Evolutionary conservation across 176 grass and related monocot species (phyloP).

Genomic region (Thalia dealbata): DNA sequence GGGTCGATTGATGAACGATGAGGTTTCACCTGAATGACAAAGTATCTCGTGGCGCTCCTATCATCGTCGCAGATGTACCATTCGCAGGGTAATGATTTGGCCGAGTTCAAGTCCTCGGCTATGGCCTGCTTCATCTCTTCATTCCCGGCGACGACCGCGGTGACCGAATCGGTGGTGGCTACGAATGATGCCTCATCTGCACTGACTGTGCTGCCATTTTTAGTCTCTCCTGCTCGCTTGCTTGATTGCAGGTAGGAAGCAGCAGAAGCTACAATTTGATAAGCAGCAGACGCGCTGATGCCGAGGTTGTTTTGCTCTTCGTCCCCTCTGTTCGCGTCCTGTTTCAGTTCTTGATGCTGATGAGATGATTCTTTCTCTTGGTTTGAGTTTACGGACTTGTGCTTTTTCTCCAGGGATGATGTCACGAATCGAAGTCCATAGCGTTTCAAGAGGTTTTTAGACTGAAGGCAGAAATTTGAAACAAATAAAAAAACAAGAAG

Average conservation of each 20-base stretch:
- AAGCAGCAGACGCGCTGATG: constrained; percentile 46
- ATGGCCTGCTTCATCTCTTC: constrained; percentile 72
- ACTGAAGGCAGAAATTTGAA: constrained; percentile 31
- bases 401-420: constrained; percentile 69
- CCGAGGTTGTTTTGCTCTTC: constrained; percentile 10
- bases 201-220: constrained; percentile 26
- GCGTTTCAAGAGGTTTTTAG: constrained; percentile 43
- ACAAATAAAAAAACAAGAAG: too few species aligned
- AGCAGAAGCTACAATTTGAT: constrained; percentile 50
- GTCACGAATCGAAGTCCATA: constrained; percentile 46
- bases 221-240: constrained; percentile 6
- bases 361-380: constrained; percentile 1
- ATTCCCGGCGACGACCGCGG: constrained; percentile 77
- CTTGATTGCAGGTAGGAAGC: constrained; percentile 62
- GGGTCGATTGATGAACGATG: not conserved
- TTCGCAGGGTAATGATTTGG: constrained; percentile 52
- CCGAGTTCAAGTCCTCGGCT: constrained; percentile 78
- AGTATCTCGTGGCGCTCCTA: constrained; percentile 62
- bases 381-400: not conserved
- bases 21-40: constrained; percentile 60
- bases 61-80: constrained; percentile 86
- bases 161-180: constrained; percentile 71
- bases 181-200: constrained; percentile 52
- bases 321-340: not conserved
- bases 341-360: constrained; percentile 7